These are phyloP conservation scores for Brassica carinata DNA, from an alignment of 345 rosid species.

Conservation along the genomic window DNA sequence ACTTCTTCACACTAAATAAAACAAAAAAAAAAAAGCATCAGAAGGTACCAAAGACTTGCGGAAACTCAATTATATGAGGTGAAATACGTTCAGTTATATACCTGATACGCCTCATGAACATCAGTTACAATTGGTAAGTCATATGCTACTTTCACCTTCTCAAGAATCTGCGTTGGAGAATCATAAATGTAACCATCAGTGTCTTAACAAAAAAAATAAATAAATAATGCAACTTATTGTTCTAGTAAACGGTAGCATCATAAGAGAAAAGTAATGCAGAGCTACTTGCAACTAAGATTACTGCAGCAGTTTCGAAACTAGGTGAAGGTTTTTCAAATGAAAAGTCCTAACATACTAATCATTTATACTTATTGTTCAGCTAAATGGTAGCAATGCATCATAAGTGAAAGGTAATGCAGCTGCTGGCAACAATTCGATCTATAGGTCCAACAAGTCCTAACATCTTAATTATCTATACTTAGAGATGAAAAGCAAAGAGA, in stretches of 20 bases:
- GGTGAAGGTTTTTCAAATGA: conserved; percentile 1
- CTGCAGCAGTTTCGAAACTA: background rate
- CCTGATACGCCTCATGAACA: conserved; percentile 91
- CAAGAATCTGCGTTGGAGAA: conserved; percentile 73
- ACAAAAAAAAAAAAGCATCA: conserved; percentile 18
- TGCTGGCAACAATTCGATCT: background rate
- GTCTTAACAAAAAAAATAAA: background rate
- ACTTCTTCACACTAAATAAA: conserved; percentile 71
- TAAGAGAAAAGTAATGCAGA: background rate
- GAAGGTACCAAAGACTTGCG: conserved; percentile 27
- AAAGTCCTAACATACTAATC: background rate
- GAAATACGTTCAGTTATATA: conserved; percentile 31
- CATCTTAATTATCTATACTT: background rate
- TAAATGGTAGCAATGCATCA: background rate
- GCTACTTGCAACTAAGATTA: background rate
- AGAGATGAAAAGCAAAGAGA: background rate
- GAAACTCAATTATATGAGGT: background rate
- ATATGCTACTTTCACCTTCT: conserved; percentile 87
- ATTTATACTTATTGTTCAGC: too few relatives aligned
- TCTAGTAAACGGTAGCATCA: background rate
- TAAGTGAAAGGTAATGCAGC: background rate
- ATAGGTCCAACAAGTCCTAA: background rate
- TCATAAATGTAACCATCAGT: conserved; percentile 17
- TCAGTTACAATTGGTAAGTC: conserved; percentile 91
- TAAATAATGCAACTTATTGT: background rate